Evolutionary conservation across 495 filamentous ascomycete genomes (phyloP), one percentile per base, ranked within the genome.

Genomic region (Neurospora tetrasperma): DNA sequence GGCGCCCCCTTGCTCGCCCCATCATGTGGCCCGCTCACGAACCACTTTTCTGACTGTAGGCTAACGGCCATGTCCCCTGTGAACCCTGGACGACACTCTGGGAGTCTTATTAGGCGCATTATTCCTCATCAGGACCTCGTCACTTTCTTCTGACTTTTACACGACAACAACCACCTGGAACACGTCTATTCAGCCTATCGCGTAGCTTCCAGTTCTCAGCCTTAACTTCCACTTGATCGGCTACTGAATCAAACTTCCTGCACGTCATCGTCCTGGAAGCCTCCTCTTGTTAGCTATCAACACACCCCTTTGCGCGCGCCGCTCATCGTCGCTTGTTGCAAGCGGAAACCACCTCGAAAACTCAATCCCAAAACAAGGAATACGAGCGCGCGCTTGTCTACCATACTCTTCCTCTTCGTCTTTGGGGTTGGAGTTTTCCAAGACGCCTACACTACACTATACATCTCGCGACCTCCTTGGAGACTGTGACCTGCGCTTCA

Each of bases 91-190:
- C 40, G 66, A 59, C 39, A 66, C 48, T 70, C 70, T 39, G 70
- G 43, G 39, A 41, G 35, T 79, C 79, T 81, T 80, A 81, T 80
- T 80, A 78, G 75, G 80, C 79, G 78, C 79, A 78, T 80, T 80
- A 76, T 77, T 75, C 76, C 77, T 74, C 74, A 75, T 71, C 35
- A 44, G 38, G 40, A 38, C 62, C 59, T 42, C 38, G 41, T 70
- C 18, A 66, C 71, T 71, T 70, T 73, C 44, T 42, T 71, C 74
- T 40, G 70, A 71, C 70, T 31, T 66, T 14, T 66, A 7, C 31
- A 62, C 54, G 3, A 59, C 23, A 27, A 44, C 20, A 12, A 27
- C 44, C 9, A 48, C 23, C 12, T 35, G 35, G 54, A 66, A 66
- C 54, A 20, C 27, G 48, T 14, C 23, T 59, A 41, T 39, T 31